A percentile compares a stretch with the other conserved stretches of the same genome.
Conservation (phyloP, 2,329 filamentous ascomycete genomes). For the Pseudomassariella vexata region DNA sequence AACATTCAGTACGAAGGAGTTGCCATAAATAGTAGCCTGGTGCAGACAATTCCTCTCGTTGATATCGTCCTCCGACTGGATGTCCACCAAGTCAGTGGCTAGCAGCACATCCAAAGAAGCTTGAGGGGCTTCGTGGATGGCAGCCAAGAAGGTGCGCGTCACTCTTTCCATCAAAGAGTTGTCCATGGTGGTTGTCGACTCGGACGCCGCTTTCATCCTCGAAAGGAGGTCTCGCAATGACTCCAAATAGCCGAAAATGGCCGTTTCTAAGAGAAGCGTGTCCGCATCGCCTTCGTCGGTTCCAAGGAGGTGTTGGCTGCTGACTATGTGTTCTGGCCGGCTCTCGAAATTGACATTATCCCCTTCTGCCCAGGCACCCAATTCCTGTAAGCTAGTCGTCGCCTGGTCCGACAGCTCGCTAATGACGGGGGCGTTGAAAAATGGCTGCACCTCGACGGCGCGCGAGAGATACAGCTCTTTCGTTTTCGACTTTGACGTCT, state of each 20-base stretch:
- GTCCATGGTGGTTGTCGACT: slow-evolving; percentile 42
- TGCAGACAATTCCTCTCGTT: slow-evolving; percentile 96
- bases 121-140: slow-evolving; percentile 78
- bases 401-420: slow-evolving; percentile 95
- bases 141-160: slow-evolving; percentile 84
- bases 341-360: slow-evolving; percentile 81
- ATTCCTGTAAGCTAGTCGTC: slow-evolving; percentile 89
- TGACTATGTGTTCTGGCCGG: slow-evolving; percentile 56
- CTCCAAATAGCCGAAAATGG: slow-evolving; percentile 73
- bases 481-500: slow-evolving; percentile 97
- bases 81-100: slow-evolving; percentile 75
- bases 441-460: slow-evolving; percentile 94
- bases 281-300: slow-evolving; percentile 89
- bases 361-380: slow-evolving; percentile 95
- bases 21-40: slow-evolving; percentile 92
- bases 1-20: slow-evolving; percentile 68
- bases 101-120: slow-evolving; percentile 71
- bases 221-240: slow-evolving; percentile 75
- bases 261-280: slow-evolving; percentile 79
- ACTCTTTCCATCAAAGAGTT: slow-evolving; percentile 64
- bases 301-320: slow-evolving; percentile 59
- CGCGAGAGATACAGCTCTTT: slow-evolving; percentile 96
- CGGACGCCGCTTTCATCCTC: slow-evolving; percentile 55
- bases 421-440: slow-evolving; percentile 96
- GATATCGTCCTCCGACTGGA: slow-evolving; percentile 94